Conservation (phyloP, 768 basidiomycete genomes). For the Mycena crocata region DNA sequence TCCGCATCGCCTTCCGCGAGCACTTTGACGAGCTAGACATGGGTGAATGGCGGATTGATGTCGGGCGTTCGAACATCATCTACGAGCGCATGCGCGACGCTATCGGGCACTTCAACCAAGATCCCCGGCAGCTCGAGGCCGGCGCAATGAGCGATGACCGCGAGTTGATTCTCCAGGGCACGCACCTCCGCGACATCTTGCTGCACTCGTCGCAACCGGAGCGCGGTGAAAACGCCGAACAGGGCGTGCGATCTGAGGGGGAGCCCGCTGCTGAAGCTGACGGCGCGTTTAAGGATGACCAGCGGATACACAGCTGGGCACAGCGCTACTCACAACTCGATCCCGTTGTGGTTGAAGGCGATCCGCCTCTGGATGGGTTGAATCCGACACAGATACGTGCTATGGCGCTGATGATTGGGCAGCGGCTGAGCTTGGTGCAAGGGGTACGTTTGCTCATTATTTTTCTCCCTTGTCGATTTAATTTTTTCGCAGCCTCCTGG, state of each 20-base stretch:
- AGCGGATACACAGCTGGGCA: constrained; percentile 87
- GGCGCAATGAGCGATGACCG: constrained; percentile 43
- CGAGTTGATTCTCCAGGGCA: constrained; percentile 75
- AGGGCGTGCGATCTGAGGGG: constrained; percentile 10
- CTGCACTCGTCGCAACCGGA: constrained; percentile 44
- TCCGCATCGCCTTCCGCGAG: constrained; percentile 70
- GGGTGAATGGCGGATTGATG: constrained; percentile 74
- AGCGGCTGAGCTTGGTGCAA: constrained; percentile 84
- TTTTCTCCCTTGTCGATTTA: constrained; percentile 1
- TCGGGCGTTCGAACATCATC: constrained; percentile 74
- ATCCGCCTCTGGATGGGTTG: constrained; percentile 73
- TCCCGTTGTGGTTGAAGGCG: constrained; percentile 80
- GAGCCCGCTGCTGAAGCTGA: constrained; percentile 30
- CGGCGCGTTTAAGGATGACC: constrained; percentile 76
- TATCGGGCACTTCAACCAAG: constrained; percentile 64
- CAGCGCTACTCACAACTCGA: constrained; percentile 67
- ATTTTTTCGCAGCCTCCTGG: constrained; percentile 76
- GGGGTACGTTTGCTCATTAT: constrained; percentile 65
- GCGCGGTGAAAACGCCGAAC: too few species aligned
- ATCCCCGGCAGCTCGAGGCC: constrained; percentile 59
- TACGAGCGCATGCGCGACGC: constrained; percentile 79
- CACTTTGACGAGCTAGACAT: constrained; percentile 53
- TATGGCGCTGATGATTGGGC: constrained; percentile 87
- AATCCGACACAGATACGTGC: constrained; percentile 86
- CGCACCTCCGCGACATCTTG: constrained; percentile 76